A percentile compares a stretch with the other conserved stretches of the same genome.
Evolutionary conservation across 768 basidiomycete genomes (phyloP).

Genomic region (Phaeotremella skinneri): DNA sequence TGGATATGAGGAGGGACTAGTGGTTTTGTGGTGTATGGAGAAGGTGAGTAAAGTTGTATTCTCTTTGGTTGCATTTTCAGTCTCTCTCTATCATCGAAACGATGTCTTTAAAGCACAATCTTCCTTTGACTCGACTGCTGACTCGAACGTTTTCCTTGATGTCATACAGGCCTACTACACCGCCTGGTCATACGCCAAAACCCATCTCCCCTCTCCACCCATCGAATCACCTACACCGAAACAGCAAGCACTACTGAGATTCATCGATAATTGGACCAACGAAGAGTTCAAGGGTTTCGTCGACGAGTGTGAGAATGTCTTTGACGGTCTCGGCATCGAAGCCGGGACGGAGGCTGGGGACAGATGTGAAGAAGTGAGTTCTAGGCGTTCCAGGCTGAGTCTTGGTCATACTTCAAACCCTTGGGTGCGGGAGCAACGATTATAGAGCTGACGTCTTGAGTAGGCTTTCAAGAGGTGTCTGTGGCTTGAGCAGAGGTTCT

Average conservation of each 20-base stretch:
- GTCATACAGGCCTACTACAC: slow-evolving; percentile 70
- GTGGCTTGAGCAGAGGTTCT: slow-evolving; percentile 33
- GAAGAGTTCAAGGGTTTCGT: slow-evolving; percentile 49
- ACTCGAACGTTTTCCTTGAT: too few species aligned
- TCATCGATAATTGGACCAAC: slow-evolving; percentile 65
- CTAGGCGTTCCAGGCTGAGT: neutral
- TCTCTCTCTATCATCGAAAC: too few species aligned
- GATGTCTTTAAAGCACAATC: neutral
- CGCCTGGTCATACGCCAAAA: slow-evolving; percentile 62
- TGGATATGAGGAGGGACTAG: slow-evolving; percentile 63
- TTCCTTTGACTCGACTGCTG: neutral
- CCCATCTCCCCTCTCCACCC: slow-evolving; percentile 11
- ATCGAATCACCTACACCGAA: slow-evolving; percentile 37
- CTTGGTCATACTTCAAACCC: neutral
- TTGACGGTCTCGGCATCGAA: slow-evolving; percentile 46
- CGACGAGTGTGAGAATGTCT: slow-evolving; percentile 32
- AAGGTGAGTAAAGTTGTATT: slow-evolving; percentile 57
- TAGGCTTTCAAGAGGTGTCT: slow-evolving; percentile 30
- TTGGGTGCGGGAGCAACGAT: neutral
- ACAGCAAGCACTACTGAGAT: slow-evolving; percentile 52
- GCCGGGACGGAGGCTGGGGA: slow-evolving; percentile 6
- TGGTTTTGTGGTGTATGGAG: slow-evolving; percentile 80
- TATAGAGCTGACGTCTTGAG: neutral
- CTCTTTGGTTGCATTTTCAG: too few species aligned
- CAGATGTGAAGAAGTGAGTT: slow-evolving; percentile 27